Evolutionary conservation across 257 asterid genomes (phyloP), one percentile per base, ranked within the genome.

Genomic region (Solanum chiquidenum): DNA sequence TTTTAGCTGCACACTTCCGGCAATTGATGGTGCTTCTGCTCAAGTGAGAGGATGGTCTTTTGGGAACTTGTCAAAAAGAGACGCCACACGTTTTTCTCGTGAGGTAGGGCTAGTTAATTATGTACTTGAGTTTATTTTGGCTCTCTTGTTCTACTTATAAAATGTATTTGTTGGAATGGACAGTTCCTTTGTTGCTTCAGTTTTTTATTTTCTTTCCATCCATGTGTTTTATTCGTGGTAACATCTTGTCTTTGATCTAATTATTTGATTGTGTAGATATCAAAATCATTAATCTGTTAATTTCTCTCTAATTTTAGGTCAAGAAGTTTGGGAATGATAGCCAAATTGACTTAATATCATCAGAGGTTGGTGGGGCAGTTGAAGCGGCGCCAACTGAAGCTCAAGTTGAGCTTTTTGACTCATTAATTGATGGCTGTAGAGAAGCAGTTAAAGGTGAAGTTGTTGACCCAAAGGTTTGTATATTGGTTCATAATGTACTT

Each of bases 21-120:
- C 95, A 92, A 93, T 96, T 90, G 99, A 97, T 87, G 99, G 99
- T 87, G 96, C 99, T 77, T 87, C 97, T 38, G 98, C 98, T 89
- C 99, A 96, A 97, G 97, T 94, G 88, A 94, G 99, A 93, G 95
- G 95, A 60, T 97, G 99, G 98, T 97, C 99, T 77, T 93, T 94
- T 79, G 99, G 99, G 76, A 95, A 95, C 94, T 92, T 97, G 87
- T 91, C 99, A 13, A 97, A 97, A 90, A 95, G 99, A 91, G 99
- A 97, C 27, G 99, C 99, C 64, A 95, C 98, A 66, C 96, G 97
- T 31, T 97, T 97, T 92, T 94, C 90, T 86, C 99, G 99, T 37
- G 96, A 93, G 94, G 99, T 97, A 93, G 90, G 92, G 85, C 84
- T 71, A 35, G 86, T 74, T 55, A 64, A 23, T 88, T 14, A 74